Evolutionary conservation across 1,284 basidiomycete species (phyloP).

Genomic region (Sporisorium reilianum): DNA sequence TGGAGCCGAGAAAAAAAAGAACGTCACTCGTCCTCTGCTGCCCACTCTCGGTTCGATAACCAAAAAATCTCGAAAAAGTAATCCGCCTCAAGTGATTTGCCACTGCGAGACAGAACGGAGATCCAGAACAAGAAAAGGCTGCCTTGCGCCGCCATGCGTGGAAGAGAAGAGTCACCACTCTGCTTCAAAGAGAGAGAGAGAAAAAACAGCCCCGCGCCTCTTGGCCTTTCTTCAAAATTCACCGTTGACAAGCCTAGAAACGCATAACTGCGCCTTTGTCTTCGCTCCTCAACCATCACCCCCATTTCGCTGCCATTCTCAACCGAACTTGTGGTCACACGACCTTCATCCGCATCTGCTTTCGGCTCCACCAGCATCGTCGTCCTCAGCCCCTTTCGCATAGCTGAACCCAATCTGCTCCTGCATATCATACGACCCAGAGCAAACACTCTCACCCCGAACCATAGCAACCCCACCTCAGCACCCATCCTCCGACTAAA

Average conservation of each 20-base stretch:
- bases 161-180: too few species aligned
- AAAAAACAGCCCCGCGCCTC: not conserved
- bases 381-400: not conserved
- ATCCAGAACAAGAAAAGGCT: not conserved
- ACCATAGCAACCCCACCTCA: not conserved
- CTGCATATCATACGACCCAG: not conserved
- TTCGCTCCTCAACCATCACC: not conserved
- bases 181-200: not conserved
- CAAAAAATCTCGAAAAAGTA: not conserved
- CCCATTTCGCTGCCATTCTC: too few species aligned
- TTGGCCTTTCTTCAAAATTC: not conserved
- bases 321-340: not conserved
- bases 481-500: not conserved
- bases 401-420: not conserved
- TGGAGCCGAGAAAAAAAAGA: conserved; percentile 9
- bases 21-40: conserved; percentile 7
- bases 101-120: not conserved
- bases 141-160: not conserved
- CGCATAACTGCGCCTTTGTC: not conserved
- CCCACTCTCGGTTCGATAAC: not conserved
- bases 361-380: not conserved
- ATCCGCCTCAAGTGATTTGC: conserved; percentile 16
- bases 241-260: too few species aligned
- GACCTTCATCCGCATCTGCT: not conserved
- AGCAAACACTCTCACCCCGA: not conserved